Evolutionary conservation across 352 stramenopile species (phyloP), one percentile per base, ranked within the genome.

Genomic region (Globisporangium spinosum): DNA sequence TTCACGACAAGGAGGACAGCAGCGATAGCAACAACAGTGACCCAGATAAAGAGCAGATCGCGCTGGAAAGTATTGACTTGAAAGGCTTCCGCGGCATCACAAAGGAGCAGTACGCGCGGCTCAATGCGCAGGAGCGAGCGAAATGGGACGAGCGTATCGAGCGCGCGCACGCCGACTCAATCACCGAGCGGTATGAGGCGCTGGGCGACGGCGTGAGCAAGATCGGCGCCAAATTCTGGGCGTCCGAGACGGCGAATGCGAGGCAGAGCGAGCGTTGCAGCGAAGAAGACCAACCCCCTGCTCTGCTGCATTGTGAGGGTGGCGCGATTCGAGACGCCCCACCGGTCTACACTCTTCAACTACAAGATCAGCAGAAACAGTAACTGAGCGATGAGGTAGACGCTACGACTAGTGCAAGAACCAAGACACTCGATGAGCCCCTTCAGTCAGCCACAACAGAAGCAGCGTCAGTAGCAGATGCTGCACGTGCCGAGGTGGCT

Each of bases 101-200:
- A 0, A 80, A 90, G 70, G 65, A 85, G 47, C 77, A 92, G 53
- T 91, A 90, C 62, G 71, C 68, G 58, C 67, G 69, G n/a, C 72
- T 91, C 60, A 67, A 72, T 17, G 63, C 74, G 4, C n/a, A 45
- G 2, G 80, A 90, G 15, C 77, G 77, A 8, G 71, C 65, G 13
- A 79, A 85, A 17, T 91, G 85, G 85, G 80, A 90, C 27, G 74
- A 68, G 12, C 75, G 83, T 45, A 90, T 91, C 62, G 69, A 81
- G 38, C 67, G 80, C 12, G 85, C 85, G 3, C 78, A 87, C 25
- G 57, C 55, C 12, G 75, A 87, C 29, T 76, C 84, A 7, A 60
- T 70, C 49, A 67, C 78, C 12, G 83, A 72, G 1, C 68, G 73
- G 25, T 58, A 70, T 43, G 72, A 79, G 35, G 76, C 89, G 40